A percentile compares a stretch with the other conserved stretches of the same genome.
These are phyloP conservation scores for Coemansia furcata DNA, from an alignment of 192 early-diverging fungal genomes.

Conservation along the genomic window DNA sequence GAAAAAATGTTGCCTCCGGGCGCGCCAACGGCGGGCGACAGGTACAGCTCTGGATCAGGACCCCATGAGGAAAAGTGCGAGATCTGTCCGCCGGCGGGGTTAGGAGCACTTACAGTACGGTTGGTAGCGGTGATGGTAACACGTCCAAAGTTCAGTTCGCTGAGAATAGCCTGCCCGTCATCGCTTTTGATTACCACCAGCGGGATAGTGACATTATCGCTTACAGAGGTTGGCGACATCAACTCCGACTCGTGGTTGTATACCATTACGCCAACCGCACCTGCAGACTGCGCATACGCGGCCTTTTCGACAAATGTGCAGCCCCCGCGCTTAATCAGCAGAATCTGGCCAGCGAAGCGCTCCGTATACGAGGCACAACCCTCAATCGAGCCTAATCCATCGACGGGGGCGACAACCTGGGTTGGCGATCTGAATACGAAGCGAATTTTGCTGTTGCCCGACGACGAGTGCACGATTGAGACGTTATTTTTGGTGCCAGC, in stretches of 20 bases:
- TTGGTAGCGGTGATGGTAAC: slow-evolving; percentile 53
- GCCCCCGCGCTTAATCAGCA: slow-evolving; percentile 65
- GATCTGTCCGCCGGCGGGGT: slow-evolving; percentile 59
- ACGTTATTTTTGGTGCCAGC: slow-evolving; percentile 34
- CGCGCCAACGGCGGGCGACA: slow-evolving; percentile 63
- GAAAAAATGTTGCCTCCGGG: slow-evolving; percentile 66
- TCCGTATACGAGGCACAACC: slow-evolving; percentile 54
- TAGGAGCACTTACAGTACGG: slow-evolving; percentile 40
- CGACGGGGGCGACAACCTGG: slow-evolving; percentile 46
- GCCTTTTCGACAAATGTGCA: slow-evolving; percentile 70
- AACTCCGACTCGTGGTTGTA: slow-evolving; percentile 55
- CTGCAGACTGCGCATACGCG: slow-evolving; percentile 52
- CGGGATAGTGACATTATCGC: slow-evolving; percentile 53
- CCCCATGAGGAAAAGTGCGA: slow-evolving; percentile 77
- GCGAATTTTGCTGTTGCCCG: slow-evolving; percentile 48
- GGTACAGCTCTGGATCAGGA: slow-evolving; percentile 62
- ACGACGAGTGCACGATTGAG: slow-evolving; percentile 47
- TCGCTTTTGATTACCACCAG: slow-evolving; percentile 55
- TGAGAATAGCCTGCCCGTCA: slow-evolving; percentile 54
- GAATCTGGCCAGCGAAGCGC: slow-evolving; percentile 53
- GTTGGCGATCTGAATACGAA: slow-evolving; percentile 28
- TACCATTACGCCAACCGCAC: slow-evolving; percentile 65
- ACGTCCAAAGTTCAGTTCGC: slow-evolving; percentile 38
- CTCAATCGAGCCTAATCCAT: slow-evolving; percentile 53
- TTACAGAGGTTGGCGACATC: slow-evolving; percentile 43